These are phyloP conservation scores for Exophiala sideris DNA, from an alignment of 2,329 filamentous ascomycete genomes.

Conservation along the genomic window DNA sequence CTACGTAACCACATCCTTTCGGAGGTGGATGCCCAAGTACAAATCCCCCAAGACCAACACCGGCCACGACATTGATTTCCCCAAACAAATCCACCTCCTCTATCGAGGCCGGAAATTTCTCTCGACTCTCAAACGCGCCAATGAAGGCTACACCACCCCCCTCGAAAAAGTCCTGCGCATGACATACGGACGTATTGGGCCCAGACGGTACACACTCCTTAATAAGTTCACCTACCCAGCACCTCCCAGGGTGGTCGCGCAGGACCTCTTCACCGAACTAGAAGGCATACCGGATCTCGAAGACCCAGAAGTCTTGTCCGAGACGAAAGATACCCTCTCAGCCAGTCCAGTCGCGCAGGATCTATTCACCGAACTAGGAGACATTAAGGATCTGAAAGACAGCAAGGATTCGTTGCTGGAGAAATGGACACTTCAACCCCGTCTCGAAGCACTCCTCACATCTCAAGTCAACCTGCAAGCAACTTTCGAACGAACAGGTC, in stretches of 20 bases:
- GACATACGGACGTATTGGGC: slow-evolving; percentile 58
- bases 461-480: slow-evolving; percentile 35
- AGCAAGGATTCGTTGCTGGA: slow-evolving; percentile 12
- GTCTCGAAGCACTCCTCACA: slow-evolving; percentile 34
- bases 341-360: too few species aligned
- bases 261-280: slow-evolving; percentile 23
- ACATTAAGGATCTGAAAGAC: not conserved
- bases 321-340: too few species aligned
- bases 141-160: slow-evolving; percentile 51
- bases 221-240: slow-evolving; percentile 31
- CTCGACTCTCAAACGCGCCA: slow-evolving; percentile 50
- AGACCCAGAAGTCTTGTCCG: slow-evolving; percentile 2
- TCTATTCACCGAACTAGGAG: too few species aligned
- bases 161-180: slow-evolving; percentile 52
- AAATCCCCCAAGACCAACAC: slow-evolving; percentile 23
- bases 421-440: slow-evolving; percentile 36
- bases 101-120: slow-evolving; percentile 38
- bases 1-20: slow-evolving; percentile 50
- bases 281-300: slow-evolving; percentile 22
- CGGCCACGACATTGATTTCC: slow-evolving; percentile 28
- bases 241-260: slow-evolving; percentile 16
- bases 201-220: slow-evolving; percentile 49
- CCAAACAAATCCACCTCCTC: slow-evolving; percentile 13
- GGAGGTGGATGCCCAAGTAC: slow-evolving; percentile 32
- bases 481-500: slow-evolving; percentile 28